A percentile compares a stretch with the other conserved stretches of the same genome.
Evolutionary conservation across 2,329 filamentous ascomycete species (phyloP).

Genomic region (Trichoderma aggressivum): DNA sequence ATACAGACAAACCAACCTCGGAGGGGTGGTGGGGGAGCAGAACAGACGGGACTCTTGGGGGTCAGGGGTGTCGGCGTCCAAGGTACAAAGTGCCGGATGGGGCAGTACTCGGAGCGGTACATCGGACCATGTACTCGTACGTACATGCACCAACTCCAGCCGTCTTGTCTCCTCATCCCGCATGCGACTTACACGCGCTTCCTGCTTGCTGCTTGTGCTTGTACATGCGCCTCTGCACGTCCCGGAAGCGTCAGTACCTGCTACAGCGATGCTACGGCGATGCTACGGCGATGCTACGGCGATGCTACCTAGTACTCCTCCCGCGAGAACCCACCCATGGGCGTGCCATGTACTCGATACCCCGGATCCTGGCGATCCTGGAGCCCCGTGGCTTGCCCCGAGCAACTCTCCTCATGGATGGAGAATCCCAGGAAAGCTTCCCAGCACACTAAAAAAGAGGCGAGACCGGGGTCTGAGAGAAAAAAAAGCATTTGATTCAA

Average conservation of each 20-base stretch:
- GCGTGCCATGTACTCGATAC: slow-evolving; percentile 1
- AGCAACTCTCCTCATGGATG: neutral
- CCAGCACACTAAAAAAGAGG: neutral
- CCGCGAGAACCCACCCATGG: neutral
- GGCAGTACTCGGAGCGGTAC: neutral
- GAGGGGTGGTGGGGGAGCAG: neutral
- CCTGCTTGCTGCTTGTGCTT: neutral
- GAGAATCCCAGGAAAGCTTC: neutral
- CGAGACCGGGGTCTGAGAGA: neutral
- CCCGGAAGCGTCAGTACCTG: slow-evolving; percentile 8
- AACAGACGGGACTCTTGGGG: neutral
- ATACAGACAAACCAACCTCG: neutral
- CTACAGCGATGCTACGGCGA: too few species aligned
- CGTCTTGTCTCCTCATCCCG: neutral
- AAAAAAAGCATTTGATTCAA: neutral
- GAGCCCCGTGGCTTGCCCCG: slow-evolving; percentile 3
- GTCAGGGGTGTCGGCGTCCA: slow-evolving; percentile 3
- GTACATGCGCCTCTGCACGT: neutral
- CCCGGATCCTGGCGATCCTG: slow-evolving; percentile 4
- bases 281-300: too few species aligned
- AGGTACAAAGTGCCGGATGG: slow-evolving; percentile 3
- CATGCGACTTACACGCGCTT: neutral
- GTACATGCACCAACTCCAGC: too few species aligned
- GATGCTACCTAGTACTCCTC: too few species aligned
- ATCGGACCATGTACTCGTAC: neutral